Conservation (phyloP, 192 early-diverging fungal species). For the Backusella morwellensis region DNA sequence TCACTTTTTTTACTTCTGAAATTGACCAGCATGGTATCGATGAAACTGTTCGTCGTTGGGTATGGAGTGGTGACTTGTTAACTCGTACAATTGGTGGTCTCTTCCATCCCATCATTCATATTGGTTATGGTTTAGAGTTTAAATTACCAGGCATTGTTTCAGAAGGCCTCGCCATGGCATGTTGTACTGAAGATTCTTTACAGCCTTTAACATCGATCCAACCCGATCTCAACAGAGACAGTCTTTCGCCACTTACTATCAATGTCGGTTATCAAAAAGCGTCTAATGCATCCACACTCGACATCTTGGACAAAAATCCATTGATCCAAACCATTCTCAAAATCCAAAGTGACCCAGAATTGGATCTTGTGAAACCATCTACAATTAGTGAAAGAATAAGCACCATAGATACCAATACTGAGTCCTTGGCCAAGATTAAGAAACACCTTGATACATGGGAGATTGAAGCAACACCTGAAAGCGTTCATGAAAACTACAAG, state of each 20-base stretch:
- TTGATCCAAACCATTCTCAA: conserved; percentile 37
- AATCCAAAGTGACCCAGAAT: conserved; percentile 33
- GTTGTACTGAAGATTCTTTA: conserved; percentile 35
- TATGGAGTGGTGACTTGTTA: conserved; percentile 43
- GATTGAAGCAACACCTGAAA: conserved; percentile 27
- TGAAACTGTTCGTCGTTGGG: conserved; percentile 42
- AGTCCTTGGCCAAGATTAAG: conserved; percentile 14
- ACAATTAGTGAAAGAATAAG: background rate
- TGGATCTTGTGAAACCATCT: conserved; percentile 13
- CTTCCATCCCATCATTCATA: conserved; percentile 58
- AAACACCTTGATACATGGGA: conserved; percentile 41
- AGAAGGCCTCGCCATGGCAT: conserved; percentile 49
- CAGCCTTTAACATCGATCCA: conserved; percentile 6
- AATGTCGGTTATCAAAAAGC: background rate
- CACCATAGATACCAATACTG: background rate
- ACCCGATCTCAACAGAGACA: background rate
- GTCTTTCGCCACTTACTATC: background rate
- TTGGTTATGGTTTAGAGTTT: conserved; percentile 62
- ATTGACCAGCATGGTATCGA: conserved; percentile 37
- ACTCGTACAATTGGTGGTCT: conserved; percentile 45
- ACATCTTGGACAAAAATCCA: background rate
- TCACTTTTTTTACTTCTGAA: conserved; percentile 48
- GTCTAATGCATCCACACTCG: background rate
- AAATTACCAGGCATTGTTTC: conserved; percentile 47
- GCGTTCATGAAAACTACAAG: conserved; percentile 35